Percentiles rank a stretch among this genome's conserved stretches.
Evolutionary conservation across 192 early-diverging fungal species (phyloP).

Genomic region (Gamsiella multidivaricata): DNA sequence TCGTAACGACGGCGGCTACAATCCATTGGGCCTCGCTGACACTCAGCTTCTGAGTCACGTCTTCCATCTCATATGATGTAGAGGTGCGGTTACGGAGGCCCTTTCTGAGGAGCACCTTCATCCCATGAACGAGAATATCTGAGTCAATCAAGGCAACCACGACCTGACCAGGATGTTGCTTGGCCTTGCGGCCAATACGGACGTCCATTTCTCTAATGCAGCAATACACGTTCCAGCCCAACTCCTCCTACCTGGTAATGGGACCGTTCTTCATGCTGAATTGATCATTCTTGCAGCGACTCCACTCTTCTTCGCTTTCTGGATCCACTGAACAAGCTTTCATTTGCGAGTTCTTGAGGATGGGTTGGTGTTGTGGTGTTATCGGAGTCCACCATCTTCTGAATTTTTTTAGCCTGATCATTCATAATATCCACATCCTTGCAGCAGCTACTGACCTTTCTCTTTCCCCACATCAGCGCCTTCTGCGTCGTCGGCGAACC

Average conservation of each 20-base stretch:
- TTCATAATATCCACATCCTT: not conserved
- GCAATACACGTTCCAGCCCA: not conserved
- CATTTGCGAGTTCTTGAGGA: not conserved
- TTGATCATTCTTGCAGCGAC: not conserved
- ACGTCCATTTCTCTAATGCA: not conserved
- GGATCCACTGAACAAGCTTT: not conserved
- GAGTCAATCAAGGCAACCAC: not conserved
- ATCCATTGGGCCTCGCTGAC: too few relatives aligned
- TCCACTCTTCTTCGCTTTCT: not conserved
- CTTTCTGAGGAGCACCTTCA: too few relatives aligned
- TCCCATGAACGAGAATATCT: not conserved
- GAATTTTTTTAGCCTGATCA: not conserved
- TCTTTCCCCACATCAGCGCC: not conserved
- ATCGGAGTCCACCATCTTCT: not conserved
- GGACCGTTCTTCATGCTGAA: not conserved
- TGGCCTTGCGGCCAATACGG: too few relatives aligned
- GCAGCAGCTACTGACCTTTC: not conserved
- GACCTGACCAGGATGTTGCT: not conserved
- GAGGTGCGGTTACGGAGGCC: too few relatives aligned
- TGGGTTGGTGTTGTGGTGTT: too few relatives aligned
- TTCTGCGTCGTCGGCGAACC: not conserved
- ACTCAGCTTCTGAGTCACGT: too few relatives aligned
- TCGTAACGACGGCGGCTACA: too few relatives aligned
- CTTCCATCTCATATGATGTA: too few relatives aligned
- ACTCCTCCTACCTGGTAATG: not conserved